These are phyloP conservation scores for Avena insularis DNA, from an alignment of 176 grass and related monocot genomes.

Conservation along the genomic window DNA sequence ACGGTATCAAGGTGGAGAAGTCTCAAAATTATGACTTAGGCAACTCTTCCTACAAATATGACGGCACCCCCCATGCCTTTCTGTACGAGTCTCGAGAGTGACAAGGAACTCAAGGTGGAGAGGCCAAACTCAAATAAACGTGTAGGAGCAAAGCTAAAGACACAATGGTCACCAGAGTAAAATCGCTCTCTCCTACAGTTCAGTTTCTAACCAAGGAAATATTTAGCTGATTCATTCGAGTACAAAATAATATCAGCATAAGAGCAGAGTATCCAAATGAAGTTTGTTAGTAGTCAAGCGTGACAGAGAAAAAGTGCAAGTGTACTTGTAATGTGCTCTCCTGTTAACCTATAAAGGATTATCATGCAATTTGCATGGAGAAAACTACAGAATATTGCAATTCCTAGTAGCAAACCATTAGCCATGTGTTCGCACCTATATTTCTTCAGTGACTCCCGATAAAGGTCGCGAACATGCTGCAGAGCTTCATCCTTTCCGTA, in stretches of 20 bases:
- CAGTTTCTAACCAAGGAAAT: conserved; percentile 12
- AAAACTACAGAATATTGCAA: conserved; percentile 9
- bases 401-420: conserved; percentile 12
- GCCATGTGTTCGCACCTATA: conserved; percentile 57
- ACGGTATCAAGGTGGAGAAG: neutral
- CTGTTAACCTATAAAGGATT: neutral
- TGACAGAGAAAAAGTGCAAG: neutral
- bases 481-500: conserved; percentile 85
- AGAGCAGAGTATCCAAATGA: conserved; percentile 22
- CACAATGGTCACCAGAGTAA: neutral
- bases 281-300: neutral
- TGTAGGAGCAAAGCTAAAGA: conserved; percentile 26
- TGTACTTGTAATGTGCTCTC: conserved; percentile 12
- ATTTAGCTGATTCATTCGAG: conserved; percentile 44
- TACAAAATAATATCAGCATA: conserved; percentile 6
- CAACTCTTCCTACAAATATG: neutral
- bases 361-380: conserved; percentile 10
- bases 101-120: neutral
- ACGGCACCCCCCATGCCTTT: conserved; percentile 3
- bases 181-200: conserved; percentile 4
- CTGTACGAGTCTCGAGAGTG: neutral
- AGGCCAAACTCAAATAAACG: neutral
- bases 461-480: conserved; percentile 76
- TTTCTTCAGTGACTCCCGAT: conserved; percentile 70
- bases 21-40: neutral